phyloP scores from a whole-genome alignment of 192 early-diverging fungal species.

The Coemansia biformis region DNA sequence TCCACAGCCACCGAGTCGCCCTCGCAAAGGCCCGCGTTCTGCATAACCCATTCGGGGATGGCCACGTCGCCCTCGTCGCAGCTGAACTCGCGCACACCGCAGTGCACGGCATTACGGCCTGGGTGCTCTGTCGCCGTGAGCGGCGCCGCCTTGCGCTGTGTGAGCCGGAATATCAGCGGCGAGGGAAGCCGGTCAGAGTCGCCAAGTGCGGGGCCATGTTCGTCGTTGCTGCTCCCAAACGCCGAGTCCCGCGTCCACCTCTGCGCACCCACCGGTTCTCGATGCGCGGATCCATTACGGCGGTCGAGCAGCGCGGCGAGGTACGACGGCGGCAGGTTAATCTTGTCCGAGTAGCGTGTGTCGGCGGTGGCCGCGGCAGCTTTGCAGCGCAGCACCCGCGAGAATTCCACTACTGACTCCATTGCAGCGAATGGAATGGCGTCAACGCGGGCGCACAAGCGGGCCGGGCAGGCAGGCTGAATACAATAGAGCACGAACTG shows the following conservation, averaged over 20 bases:
- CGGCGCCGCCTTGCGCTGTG: background rate
- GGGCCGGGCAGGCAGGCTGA: too few species aligned
- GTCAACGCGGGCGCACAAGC: too few species aligned
- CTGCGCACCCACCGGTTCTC: too few species aligned
- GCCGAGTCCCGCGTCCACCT: too few species aligned
- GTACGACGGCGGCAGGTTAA: conserved; percentile 30
- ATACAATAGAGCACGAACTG: too few species aligned
- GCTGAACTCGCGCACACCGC: conserved; percentile 74
- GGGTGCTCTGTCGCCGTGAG: background rate
- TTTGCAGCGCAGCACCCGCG: conserved; percentile 16
- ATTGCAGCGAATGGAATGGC: too few species aligned
- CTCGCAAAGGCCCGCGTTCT: conserved; percentile 30
- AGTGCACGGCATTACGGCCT: conserved; percentile 7
- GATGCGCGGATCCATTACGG: background rate
- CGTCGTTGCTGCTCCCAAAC: background rate
- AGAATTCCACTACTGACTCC: conserved; percentile 5
- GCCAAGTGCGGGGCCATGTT: background rate
- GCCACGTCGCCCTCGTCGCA: conserved; percentile 46
- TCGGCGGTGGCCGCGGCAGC: background rate
- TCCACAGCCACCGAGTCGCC: conserved; percentile 53
- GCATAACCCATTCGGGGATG: conserved; percentile 55
- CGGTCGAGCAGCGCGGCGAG: conserved; percentile 17
- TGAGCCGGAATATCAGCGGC: conserved; percentile 31
- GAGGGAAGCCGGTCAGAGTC: conserved; percentile 19
- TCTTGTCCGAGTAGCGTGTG: conserved; percentile 21